Evolutionary conservation across 306 rosid genomes (phyloP).

Genomic region (Carpinus fangiana): DNA sequence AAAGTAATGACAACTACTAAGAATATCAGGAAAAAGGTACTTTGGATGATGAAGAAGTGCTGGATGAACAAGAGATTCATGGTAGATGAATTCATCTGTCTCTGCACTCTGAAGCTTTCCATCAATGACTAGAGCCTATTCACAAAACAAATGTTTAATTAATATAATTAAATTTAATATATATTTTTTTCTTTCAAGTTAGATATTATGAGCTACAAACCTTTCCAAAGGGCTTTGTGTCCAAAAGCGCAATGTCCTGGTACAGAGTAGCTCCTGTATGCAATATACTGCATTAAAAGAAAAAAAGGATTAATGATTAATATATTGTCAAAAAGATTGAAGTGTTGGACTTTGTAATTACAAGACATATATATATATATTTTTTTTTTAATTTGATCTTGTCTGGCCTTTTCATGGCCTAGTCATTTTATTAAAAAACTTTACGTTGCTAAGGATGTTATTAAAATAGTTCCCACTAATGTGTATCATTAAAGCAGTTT

Average conservation of each 20-base stretch:
- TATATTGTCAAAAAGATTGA: slow-evolving; percentile 3
- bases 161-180: background rate
- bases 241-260: slow-evolving; percentile 93
- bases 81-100: slow-evolving; percentile 94
- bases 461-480: slow-evolving; percentile 12
- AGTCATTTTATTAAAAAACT: slow-evolving; percentile 28
- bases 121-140: slow-evolving; percentile 88
- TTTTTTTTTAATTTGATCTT: too few species aligned
- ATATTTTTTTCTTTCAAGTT: background rate
- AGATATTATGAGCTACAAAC: slow-evolving; percentile 28
- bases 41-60: slow-evolving; percentile 82
- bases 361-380: slow-evolving; percentile 15
- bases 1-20: background rate
- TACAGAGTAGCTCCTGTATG: slow-evolving; percentile 91
- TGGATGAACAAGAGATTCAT: slow-evolving; percentile 95
- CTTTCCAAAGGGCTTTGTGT: slow-evolving; percentile 98
- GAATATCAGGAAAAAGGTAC: slow-evolving; percentile 35
- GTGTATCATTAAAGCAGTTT: background rate
- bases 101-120: slow-evolving; percentile 99
- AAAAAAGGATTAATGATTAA: background rate
- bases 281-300: slow-evolving; percentile 57
- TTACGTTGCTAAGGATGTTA: slow-evolving; percentile 30
- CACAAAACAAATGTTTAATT: slow-evolving; percentile 6
- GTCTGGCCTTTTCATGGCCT: slow-evolving; percentile 66
- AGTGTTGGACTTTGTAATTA: slow-evolving; percentile 17